Percentiles rank a stretch among this genome's conserved stretches.
Evolutionary conservation across 371 early-diverging fungal species (phyloP).

Genomic region (Mucor velutinosus): DNA sequence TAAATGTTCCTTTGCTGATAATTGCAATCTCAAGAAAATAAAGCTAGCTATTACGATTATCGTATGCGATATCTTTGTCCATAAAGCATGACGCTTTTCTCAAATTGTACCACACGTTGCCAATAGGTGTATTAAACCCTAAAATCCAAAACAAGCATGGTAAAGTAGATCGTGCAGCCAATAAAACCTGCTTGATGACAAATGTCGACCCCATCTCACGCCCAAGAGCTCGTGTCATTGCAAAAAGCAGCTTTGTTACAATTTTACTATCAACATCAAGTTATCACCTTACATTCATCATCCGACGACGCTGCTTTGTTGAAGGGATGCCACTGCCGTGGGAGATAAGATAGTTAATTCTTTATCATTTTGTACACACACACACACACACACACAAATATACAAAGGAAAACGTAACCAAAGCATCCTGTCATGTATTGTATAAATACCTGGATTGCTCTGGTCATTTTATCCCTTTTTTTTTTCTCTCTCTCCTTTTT

Average conservation of each 20-base stretch:
- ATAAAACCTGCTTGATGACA: slow-evolving; percentile 12
- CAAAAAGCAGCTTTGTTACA: background rate
- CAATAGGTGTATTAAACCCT: background rate
- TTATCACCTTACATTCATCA: slow-evolving; percentile 3
- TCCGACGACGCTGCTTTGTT: slow-evolving; percentile 1
- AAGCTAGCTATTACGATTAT: background rate
- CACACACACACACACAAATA: background rate
- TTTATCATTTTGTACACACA: slow-evolving; percentile 7
- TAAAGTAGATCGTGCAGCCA: slow-evolving; percentile 1
- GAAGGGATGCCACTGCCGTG: slow-evolving; percentile 2
- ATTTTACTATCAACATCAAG: background rate
- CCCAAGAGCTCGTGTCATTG: background rate
- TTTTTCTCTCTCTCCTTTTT: background rate
- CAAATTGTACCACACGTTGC: background rate
- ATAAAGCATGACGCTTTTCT: background rate
- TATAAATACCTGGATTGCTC: slow-evolving; percentile 3
- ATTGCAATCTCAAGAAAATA: background rate
- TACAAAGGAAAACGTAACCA: background rate
- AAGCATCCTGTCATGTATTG: background rate
- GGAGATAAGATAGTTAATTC: slow-evolving; percentile 17
- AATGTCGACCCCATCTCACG: slow-evolving; percentile 12
- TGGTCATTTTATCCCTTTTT: background rate
- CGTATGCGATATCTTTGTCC: background rate
- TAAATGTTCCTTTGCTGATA: background rate
- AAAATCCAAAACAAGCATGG: slow-evolving; percentile 13